Evolutionary conservation across 1,139 yeast species (phyloP), one percentile per base, ranked within the genome.

Genomic region (Geotrichum macrosporum): DNA sequence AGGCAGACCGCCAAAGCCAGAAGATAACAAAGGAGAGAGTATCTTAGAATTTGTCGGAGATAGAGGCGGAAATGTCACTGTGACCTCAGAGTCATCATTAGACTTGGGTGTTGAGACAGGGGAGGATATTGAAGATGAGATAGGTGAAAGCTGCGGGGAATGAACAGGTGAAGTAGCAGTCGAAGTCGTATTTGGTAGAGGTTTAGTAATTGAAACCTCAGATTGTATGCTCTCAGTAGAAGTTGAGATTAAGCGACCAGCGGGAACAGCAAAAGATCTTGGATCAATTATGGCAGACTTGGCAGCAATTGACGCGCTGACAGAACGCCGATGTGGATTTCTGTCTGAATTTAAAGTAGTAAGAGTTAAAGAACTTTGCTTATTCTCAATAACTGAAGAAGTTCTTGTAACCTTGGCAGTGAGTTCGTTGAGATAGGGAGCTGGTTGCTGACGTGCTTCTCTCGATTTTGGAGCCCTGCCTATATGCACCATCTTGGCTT

Each of bases 111-210:
- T 51, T 16, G 53, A 43, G 4, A 67, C 67, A 3, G 66, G 51
- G 5, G 69, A 68, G 1, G 72, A 69, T 2, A 71, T 69, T 50
- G 65, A 63, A 5, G 67, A 64, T 19, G 66, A 61, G 21, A 52
- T 49, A 5, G 58, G 55, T 29, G 44, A 42, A 47, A 53, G 48
- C 3, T 43, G 47, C 9, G 55, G 55, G 3, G 61, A 58, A 3
- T 64, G 59, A 2, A 65, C 62, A n/a, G 66, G 61, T 12, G 60
- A 60, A 32, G 59, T 54, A 5, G 51, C 55, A 2, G 49, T 35
- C 18, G 47, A 48, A 4, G 48, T 21, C 10, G 44, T 48, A n/a
- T 62, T 58, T 4, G 61, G 59, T 4, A 62, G 63, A 4, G 61
- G 59, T n/a, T 68, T 67, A 16, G 70, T 66, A 1, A 68, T 64